Percentiles rank a stretch among this genome's conserved stretches.
Conservation (phyloP, 2,329 filamentous ascomycete genomes). For the Orbilia blumenaviensis region DNA sequence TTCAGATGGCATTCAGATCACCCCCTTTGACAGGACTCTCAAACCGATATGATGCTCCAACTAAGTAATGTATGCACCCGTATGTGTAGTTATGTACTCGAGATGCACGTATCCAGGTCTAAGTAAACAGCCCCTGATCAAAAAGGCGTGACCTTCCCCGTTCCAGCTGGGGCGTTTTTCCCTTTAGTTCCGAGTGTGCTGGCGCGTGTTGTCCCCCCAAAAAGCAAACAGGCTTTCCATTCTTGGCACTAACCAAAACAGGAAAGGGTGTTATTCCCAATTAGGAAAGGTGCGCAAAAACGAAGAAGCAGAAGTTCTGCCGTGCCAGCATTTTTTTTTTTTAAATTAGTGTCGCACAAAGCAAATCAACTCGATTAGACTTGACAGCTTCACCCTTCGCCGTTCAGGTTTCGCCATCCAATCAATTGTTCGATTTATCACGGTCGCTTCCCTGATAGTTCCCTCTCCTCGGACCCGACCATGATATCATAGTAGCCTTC, state of each 20-base stretch:
- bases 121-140: conserved; percentile 5
- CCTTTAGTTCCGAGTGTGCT: conserved; percentile 39
- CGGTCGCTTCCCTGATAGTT: not conserved
- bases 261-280: not conserved
- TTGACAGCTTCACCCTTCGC: no score
- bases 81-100: no score
- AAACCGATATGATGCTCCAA: no score
- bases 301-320: not conserved
- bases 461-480: not conserved
- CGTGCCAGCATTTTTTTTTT: not conserved
- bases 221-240: conserved; percentile 5
- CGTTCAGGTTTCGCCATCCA: no score
- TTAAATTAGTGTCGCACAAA: conserved; percentile 17
- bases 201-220: conserved; percentile 27
- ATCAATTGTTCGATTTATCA: no score
- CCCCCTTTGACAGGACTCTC: no score
- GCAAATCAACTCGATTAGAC: not conserved
- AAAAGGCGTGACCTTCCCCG: conserved; percentile 12
- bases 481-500: not conserved
- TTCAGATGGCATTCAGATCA: no score
- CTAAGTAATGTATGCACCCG: no score
- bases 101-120: not conserved
- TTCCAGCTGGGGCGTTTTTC: no score
- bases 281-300: not conserved
- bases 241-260: not conserved